Base-by-base conservation (phyloP, 495 filamentous ascomycete species). In the Talaromyces ruber region DNA sequence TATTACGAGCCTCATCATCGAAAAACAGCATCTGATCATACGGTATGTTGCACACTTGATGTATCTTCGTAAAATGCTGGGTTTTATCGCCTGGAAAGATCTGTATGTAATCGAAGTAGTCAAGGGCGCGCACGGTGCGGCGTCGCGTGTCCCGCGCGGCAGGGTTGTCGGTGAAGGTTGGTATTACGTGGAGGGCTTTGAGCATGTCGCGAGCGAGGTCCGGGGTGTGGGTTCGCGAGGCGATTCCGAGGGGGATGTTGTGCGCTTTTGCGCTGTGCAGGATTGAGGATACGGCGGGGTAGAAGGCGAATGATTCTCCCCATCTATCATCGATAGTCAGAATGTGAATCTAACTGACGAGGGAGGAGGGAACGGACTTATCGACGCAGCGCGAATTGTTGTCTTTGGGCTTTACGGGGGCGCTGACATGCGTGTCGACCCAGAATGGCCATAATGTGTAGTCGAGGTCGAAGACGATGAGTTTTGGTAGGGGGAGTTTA, bases 371-470 rank as follows among this genome's bases (percentile, higher is more conserved):
- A 16, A 47, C 12, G 9, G 26, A 37, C 68, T 74, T 70, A 64
- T 83, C 80, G 8, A 77, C 74, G 25, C 72, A 75, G 62, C 79
- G 79, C 7, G 82, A 81, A 67, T 86, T 84, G 61, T 78, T 76
- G 9, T 86, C 72, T 59, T 79, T 79, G 6, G 81, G 68, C 64
- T 91, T 90, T 57, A 98, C 77, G 1, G 94, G 93, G 11, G 89
- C 82, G 58, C 85, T 86, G 68, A 93, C 87, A 72, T 97, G 92
- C 14, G 92, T 96, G 77, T 97, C 94, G 3, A 92, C 86, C 92
- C 93, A 98, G 79, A 96, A 96, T 3, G 92, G 91, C 94, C 94
- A 97, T 1, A 98, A 81, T 0, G 94, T 98, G 79, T 96, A 97
- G 79, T 98, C 94, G 57, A 97, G 82, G 72, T 98, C 94, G 75